Percentiles rank a stretch among this genome's conserved stretches.
phyloP scores from a whole-genome alignment of 306 rosid species.

The Vigna mungo region DNA sequence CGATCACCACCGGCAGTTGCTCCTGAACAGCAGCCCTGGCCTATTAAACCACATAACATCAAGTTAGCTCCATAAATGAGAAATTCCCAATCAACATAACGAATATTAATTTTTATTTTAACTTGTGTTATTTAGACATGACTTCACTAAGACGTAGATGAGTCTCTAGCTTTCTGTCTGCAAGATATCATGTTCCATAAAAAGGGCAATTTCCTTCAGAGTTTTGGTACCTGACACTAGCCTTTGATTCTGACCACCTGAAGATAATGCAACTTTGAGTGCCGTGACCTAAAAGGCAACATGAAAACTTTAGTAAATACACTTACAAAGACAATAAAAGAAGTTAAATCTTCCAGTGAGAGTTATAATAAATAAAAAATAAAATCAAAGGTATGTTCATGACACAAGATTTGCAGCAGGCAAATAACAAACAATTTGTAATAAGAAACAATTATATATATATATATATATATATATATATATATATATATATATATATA shows the following conservation, averaged over 20 bases:
- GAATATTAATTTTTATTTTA: background rate
- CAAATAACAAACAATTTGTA: background rate
- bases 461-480: too few species aligned
- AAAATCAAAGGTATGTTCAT: constrained; percentile 9
- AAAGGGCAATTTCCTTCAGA: constrained; percentile 52
- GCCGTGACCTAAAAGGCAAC: constrained; percentile 79
- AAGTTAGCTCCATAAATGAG: constrained; percentile 18
- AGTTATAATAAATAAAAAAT: constrained; percentile 16
- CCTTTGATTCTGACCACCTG: constrained; percentile 79
- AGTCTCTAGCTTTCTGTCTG: background rate
- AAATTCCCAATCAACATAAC: constrained; percentile 17
- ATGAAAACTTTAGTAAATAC: constrained; percentile 30
- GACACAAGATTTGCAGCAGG: background rate
- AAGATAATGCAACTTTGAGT: constrained; percentile 84
- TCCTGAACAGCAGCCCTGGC: constrained; percentile 77
- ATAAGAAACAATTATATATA: background rate
- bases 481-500: too few species aligned
- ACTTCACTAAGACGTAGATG: constrained; percentile 16
- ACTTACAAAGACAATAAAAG: background rate
- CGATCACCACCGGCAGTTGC: constrained; percentile 80
- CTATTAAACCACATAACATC: constrained; percentile 57
- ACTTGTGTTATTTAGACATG: background rate
- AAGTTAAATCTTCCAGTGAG: constrained; percentile 24
- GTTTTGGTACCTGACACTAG: constrained; percentile 77
- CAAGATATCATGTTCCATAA: background rate